Base-by-base conservation (phyloP, 306 rosid genomes). In the Vigna unguiculata region DNA sequence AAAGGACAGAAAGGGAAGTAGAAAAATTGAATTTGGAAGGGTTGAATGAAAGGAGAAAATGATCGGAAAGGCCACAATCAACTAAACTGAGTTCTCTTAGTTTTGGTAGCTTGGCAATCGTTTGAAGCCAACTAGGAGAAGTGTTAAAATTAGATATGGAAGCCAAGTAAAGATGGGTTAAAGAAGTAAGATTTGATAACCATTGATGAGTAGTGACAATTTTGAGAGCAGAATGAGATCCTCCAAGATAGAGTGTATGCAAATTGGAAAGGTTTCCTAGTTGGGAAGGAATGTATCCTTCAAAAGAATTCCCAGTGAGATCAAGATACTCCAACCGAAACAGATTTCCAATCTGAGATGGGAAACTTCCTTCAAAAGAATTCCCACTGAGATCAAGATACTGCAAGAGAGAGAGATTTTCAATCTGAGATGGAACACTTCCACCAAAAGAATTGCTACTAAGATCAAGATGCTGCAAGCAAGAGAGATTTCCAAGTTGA, bases 121-220 rank as follows among this genome's bases (percentile, higher is more conserved):
- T 54, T 61, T 75, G 75, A 0, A 69, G 0, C 71, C 60, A 79
- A 1, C 11, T 8, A 6, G 36, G 20, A 69, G 78, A 53, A 69
- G 1, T 0, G 10, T 62, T 60, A 16, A 78, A 80, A 69, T 72
- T 45, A 9, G 14, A 2, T 10, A 75, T 6, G 0, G 0, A 0
- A 1, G 5, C 0, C 4, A 79, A 62, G 64, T 10, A 19, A 74
- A 83, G 81, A 69, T 74, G 69, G 9, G 78, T 69, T 54, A 83
- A 69, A 74, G 58, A 57, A 69, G 68, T 61, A 55, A 79, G 83
- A 83, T 41, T 69, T 20, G 78, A 75, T 7, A 83, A 2, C 84
- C 82, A 83, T 14, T 36, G 38, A 25, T 57, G 65, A 30, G 69
- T 69, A 43, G 2, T 6, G 2, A 40, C 14, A 41, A 74, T 14